Evolutionary conservation across 768 basidiomycete species (phyloP).

Genomic region (Mycena galericulata): DNA sequence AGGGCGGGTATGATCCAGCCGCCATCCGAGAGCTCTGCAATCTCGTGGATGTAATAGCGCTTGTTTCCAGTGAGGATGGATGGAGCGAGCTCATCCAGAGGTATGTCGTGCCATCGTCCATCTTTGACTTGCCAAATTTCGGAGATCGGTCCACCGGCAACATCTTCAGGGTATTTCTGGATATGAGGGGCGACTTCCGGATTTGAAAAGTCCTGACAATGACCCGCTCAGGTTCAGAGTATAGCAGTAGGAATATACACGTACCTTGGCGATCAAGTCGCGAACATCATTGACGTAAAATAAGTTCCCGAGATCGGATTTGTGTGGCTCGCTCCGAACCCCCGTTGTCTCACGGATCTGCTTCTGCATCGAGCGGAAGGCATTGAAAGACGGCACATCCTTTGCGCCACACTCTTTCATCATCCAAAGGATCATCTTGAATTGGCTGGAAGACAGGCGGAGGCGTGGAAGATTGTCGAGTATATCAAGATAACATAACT

Average conservation of each 20-base stretch:
- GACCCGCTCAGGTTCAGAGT: too few relatives aligned
- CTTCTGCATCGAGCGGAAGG: constrained; percentile 39
- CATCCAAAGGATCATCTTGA: constrained; percentile 49
- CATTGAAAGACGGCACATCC: constrained; percentile 44
- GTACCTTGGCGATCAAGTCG: constrained; percentile 18
- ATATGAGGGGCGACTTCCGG: constrained; percentile 42
- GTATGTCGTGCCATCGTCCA: constrained; percentile 38
- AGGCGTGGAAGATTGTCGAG: constrained; percentile 48
- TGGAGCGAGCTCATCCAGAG: constrained; percentile 34
- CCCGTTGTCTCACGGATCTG: constrained; percentile 30
- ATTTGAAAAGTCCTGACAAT: constrained; percentile 47
- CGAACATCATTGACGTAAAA: constrained; percentile 24
- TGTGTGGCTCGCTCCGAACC: constrained; percentile 18
- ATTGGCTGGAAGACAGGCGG: constrained; percentile 42
- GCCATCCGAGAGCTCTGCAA: background rate
- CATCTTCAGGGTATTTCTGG: constrained; percentile 44
- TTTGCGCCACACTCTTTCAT: constrained; percentile 41
- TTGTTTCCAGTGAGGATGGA: constrained; percentile 39
- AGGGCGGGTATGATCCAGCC: background rate
- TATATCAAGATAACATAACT: constrained; percentile 43
- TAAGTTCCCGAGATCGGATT: constrained; percentile 16
- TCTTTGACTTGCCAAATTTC: constrained; percentile 47
- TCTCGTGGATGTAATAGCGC: constrained; percentile 38
- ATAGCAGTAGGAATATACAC: background rate
- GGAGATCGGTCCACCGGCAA: constrained; percentile 39